A percentile compares a stretch with the other conserved stretches of the same genome.
Evolutionary conservation across 176 grass and related monocot species (phyloP).

Genomic region (Areca catechu): DNA sequence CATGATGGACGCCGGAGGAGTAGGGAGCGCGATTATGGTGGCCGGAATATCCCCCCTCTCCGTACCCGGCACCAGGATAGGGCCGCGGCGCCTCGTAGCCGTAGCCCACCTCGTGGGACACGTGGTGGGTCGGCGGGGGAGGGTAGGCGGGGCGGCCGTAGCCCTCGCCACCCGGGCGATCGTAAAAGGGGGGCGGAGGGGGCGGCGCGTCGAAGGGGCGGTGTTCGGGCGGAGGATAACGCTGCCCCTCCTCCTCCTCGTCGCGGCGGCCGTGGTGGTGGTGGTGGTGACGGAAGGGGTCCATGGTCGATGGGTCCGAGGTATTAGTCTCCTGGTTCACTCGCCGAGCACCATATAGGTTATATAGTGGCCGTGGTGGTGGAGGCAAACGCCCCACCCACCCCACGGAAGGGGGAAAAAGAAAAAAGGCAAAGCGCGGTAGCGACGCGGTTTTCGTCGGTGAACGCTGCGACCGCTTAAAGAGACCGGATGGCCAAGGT

Average conservation of each 20-base stretch:
- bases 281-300: conserved; percentile 9
- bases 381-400: too few species aligned
- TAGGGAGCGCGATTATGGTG: background rate
- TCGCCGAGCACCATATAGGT: too few species aligned
- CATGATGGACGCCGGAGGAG: background rate
- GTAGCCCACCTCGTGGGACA: conserved; percentile 1
- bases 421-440: too few species aligned
- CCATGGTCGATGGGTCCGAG: background rate
- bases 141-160: conserved; percentile 6
- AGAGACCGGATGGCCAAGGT: too few species aligned
- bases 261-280: background rate
- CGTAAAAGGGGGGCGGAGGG: conserved; percentile 35
- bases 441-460: too few species aligned
- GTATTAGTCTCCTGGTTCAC: too few species aligned
- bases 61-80: background rate
- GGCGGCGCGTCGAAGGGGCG: conserved; percentile 10
- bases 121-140: background rate
- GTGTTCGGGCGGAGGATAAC: conserved; percentile 4
- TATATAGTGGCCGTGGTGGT: too few species aligned
- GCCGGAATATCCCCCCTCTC: background rate
- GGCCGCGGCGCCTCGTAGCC: background rate
- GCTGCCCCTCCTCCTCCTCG: background rate
- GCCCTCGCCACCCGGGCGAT: conserved; percentile 2
- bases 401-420: too few species aligned
- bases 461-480: too few species aligned